These are phyloP conservation scores for Hericium rajendrae DNA, from an alignment of 768 basidiomycete species.

Conservation along the genomic window DNA sequence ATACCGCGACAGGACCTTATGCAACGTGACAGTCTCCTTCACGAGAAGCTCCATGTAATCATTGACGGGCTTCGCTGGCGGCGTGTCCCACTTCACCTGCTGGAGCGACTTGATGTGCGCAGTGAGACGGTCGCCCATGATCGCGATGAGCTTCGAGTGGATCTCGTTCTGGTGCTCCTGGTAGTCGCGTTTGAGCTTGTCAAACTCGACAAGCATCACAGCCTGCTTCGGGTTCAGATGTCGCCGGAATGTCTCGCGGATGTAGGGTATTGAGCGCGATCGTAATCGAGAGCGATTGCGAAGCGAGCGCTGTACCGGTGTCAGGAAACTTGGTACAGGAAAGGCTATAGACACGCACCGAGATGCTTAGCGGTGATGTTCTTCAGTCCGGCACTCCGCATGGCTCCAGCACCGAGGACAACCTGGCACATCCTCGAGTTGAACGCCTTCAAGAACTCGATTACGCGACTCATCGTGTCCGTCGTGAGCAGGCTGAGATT, in stretches of 20 bases:
- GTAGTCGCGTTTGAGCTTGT: slow-evolving; percentile 97
- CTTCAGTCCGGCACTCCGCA: slow-evolving; percentile 94
- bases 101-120: slow-evolving; percentile 80
- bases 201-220: slow-evolving; percentile 95
- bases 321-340: neutral
- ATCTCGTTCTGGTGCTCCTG: slow-evolving; percentile 99
- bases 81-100: slow-evolving; percentile 67
- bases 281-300: slow-evolving; percentile 91
- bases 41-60: slow-evolving; percentile 90
- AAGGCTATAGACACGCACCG: slow-evolving; percentile 36
- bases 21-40: slow-evolving; percentile 90
- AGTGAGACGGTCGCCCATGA: slow-evolving; percentile 91
- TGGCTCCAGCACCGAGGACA: slow-evolving; percentile 96
- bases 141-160: slow-evolving; percentile 92
- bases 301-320: slow-evolving; percentile 67
- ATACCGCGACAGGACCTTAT: slow-evolving; percentile 93
- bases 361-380: slow-evolving; percentile 98
- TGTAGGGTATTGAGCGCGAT: slow-evolving; percentile 91
- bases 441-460: slow-evolving; percentile 95
- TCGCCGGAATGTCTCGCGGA: slow-evolving; percentile 88
- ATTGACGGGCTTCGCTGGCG: slow-evolving; percentile 55
- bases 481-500: slow-evolving; percentile 86
- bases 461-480: slow-evolving; percentile 88
- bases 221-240: slow-evolving; percentile 93
- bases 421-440: slow-evolving; percentile 98